Conservation (phyloP, 192 early-diverging fungal genomes). For the Pecoramyces ruminantium region DNA sequence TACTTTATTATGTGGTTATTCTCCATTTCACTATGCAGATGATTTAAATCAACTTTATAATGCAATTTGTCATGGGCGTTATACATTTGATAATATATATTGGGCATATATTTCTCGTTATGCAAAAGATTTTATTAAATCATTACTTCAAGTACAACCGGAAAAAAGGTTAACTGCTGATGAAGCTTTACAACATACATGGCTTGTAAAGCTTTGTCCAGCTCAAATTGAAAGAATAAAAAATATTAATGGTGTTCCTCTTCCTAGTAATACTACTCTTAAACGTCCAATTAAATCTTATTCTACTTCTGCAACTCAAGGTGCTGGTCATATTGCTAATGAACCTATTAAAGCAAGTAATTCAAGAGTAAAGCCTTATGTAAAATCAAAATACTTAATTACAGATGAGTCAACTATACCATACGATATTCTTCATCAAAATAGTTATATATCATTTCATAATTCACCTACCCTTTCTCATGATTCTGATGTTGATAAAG, state of each 20-base stretch:
- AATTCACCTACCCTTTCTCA: background rate
- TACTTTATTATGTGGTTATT: background rate
- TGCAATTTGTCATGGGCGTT: background rate
- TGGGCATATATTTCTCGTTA: background rate
- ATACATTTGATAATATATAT: background rate
- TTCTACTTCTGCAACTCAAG: background rate
- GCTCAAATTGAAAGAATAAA: background rate
- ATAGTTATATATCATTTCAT: background rate
- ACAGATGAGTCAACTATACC: background rate
- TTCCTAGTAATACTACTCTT: background rate
- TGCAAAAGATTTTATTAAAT: constrained; percentile 54
- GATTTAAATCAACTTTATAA: background rate
- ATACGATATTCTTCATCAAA: background rate
- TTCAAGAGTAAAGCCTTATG: background rate
- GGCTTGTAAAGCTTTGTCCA: constrained; percentile 23
- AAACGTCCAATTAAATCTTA: background rate
- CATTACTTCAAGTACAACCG: constrained; percentile 52
- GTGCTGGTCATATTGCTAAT: background rate
- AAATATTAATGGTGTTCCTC: background rate
- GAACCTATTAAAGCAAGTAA: background rate
- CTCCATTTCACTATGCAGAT: background rate
- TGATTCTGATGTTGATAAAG: background rate
- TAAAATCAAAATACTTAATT: background rate
- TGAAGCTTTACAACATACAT: constrained; percentile 59
- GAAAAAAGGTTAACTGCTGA: constrained; percentile 46